Percentiles rank a stretch among this genome's conserved stretches.
Evolutionary conservation across 106 monocot genomes (phyloP).

Genomic region (Vanilla planifolia): DNA sequence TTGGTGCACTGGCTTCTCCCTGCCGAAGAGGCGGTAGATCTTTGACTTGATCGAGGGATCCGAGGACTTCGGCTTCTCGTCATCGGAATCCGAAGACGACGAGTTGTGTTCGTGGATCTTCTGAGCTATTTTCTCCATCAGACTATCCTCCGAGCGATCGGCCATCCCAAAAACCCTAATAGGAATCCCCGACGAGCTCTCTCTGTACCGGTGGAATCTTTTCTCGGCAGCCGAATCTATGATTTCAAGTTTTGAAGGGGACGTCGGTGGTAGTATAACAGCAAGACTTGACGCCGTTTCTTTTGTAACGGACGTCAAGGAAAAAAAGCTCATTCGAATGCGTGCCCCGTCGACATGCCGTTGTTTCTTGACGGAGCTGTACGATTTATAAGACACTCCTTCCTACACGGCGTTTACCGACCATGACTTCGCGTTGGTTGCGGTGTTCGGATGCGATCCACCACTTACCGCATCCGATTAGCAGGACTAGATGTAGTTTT

Average conservation of each 20-base stretch:
- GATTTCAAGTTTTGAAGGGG: not conserved
- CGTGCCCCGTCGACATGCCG: too few relatives aligned
- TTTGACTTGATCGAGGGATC: constrained; percentile 30
- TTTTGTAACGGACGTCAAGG: too few relatives aligned
- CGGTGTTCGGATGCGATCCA: too few relatives aligned
- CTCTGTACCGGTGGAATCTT: not conserved
- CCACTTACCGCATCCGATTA: too few relatives aligned
- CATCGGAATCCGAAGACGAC: constrained; percentile 33
- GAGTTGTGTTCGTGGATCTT: constrained; percentile 28
- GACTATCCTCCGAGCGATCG: constrained; percentile 19
- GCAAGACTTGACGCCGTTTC: too few relatives aligned
- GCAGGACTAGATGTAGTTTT: too few relatives aligned
- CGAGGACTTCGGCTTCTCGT: constrained; percentile 20
- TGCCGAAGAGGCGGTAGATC: constrained; percentile 54
- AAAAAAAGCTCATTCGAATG: too few relatives aligned
- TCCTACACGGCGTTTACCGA: too few relatives aligned
- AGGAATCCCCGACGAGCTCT: not conserved
- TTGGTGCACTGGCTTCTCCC: constrained; percentile 60
- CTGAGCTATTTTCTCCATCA: constrained; percentile 38
- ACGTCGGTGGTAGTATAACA: too few relatives aligned
- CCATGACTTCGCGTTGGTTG: too few relatives aligned
- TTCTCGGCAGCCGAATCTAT: not conserved
- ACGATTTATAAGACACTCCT: too few relatives aligned
- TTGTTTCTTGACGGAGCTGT: too few relatives aligned
- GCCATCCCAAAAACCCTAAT: constrained; percentile 14